A percentile compares a stretch with the other conserved stretches of the same genome.
phyloP scores from a whole-genome alignment of 371 early-diverging fungal species.

The Zancudomyces culisetae region DNA sequence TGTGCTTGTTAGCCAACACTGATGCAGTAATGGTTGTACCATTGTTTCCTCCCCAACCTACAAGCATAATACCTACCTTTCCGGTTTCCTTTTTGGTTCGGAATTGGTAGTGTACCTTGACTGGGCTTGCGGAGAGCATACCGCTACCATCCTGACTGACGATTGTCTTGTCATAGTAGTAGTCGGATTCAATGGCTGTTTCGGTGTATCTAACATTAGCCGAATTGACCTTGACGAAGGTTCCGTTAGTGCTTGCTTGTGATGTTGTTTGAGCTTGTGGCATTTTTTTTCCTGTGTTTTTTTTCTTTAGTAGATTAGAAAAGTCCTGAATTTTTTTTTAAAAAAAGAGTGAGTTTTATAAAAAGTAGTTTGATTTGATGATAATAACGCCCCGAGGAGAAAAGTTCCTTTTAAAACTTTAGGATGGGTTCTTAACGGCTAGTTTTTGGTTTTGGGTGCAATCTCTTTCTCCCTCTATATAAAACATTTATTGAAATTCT shows the following conservation, averaged over 20 bases:
- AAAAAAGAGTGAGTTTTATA: not conserved
- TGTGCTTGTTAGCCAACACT: constrained; percentile 75
- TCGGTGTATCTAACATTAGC: constrained; percentile 74
- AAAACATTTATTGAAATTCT: not conserved
- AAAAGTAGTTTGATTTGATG: constrained; percentile 6
- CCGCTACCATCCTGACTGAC: constrained; percentile 45
- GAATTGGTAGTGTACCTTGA: constrained; percentile 70
- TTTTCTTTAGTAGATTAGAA: not conserved
- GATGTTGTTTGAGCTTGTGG: constrained; percentile 6
- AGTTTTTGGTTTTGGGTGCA: constrained; percentile 45
- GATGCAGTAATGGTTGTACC: constrained; percentile 91
- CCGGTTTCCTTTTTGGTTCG: constrained; percentile 57
- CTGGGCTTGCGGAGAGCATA: constrained; percentile 53
- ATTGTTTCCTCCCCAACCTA: constrained; percentile 98
- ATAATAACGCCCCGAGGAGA: not conserved
- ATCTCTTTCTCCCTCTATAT: constrained; percentile 47
- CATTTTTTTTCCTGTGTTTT: constrained; percentile 13
- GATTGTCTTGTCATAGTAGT: constrained; percentile 69
- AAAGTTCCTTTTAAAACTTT: constrained; percentile 1
- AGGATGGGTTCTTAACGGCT: constrained; percentile 7
- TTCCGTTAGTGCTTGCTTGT: constrained; percentile 14
- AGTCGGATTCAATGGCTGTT: constrained; percentile 57
- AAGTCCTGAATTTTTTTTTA: constrained; percentile 4
- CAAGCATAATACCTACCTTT: constrained; percentile 76
- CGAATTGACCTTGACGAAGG: constrained; percentile 62